A percentile compares a stretch with the other conserved stretches of the same genome.
These are phyloP conservation scores for Hortiboletus rubellus DNA, from an alignment of 1,284 basidiomycete species.

Conservation along the genomic window DNA sequence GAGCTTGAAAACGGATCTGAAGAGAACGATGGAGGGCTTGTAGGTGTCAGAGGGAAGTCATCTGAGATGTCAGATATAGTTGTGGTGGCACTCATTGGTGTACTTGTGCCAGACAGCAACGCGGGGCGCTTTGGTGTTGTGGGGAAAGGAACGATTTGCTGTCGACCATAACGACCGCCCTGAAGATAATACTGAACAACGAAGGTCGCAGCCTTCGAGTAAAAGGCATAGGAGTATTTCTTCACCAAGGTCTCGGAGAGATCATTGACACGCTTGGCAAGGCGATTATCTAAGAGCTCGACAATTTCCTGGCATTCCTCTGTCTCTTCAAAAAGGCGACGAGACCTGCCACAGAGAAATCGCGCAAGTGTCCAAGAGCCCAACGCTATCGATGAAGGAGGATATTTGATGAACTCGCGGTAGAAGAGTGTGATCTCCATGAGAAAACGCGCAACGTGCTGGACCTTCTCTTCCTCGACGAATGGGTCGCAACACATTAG, in stretches of 20 bases:
- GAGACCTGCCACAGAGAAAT: conserved; percentile 78
- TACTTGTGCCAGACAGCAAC: conserved; percentile 54
- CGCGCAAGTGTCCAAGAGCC: conserved; percentile 89
- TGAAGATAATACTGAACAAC: conserved; percentile 91
- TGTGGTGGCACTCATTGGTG: conserved; percentile 71
- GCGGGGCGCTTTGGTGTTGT: conserved; percentile 66
- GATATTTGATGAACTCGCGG: conserved; percentile 88
- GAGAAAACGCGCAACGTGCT: conserved; percentile 93
- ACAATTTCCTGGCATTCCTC: conserved; percentile 78
- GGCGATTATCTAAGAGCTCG: conserved; percentile 80
- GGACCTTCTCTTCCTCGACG: conserved; percentile 84
- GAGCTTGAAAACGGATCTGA: conserved; percentile 57
- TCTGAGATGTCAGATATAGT: conserved; percentile 73
- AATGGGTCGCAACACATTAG: conserved; percentile 69
- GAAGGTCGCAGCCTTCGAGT: conserved; percentile 90
- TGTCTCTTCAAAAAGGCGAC: conserved; percentile 78
- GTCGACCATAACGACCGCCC: conserved; percentile 65
- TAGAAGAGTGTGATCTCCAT: conserved; percentile 99
- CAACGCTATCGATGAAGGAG: conserved; percentile 84
- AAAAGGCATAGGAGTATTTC: conserved; percentile 96
- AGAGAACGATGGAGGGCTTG: conserved; percentile 57
- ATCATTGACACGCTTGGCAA: conserved; percentile 84
- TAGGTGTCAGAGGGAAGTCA: conserved; percentile 78
- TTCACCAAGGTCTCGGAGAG: conserved; percentile 93
- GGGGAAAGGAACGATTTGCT: conserved; percentile 55